Evolutionary conservation across 73 alveolate species (phyloP).

Genomic region (Tetrahymena borealis): DNA sequence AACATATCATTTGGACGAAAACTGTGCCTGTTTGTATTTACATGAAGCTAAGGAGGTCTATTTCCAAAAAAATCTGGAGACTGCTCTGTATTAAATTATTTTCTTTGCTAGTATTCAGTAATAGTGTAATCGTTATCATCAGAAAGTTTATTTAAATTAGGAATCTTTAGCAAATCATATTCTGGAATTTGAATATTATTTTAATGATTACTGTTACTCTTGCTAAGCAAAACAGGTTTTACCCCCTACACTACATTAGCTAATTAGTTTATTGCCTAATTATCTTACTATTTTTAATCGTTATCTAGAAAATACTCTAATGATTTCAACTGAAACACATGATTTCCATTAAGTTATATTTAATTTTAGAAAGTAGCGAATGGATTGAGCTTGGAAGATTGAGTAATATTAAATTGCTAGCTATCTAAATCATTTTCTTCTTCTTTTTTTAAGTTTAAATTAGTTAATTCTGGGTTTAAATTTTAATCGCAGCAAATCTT

Average conservation of each 20-base stretch:
- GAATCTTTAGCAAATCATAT: no score
- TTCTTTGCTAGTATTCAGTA: no score
- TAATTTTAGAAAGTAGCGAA: not conserved
- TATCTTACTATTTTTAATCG: not conserved
- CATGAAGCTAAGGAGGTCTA: not conserved
- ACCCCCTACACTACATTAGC: no score
- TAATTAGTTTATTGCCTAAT: no score
- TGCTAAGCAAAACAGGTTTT: no score
- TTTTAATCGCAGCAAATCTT: not conserved
- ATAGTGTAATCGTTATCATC: no score
- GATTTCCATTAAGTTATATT: not conserved
- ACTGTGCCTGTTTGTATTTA: no score
- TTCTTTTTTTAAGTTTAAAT: not conserved
- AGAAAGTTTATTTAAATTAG: no score
- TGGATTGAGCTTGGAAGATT: not conserved
- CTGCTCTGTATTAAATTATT: no score
- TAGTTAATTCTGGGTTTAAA: not conserved
- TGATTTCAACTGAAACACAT: not conserved
- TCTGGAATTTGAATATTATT: no score
- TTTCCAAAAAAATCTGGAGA: no score
- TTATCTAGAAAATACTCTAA: not conserved
- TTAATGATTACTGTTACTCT: no score
- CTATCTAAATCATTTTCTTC: not conserved
- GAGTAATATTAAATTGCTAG: not conserved
- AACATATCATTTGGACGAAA: not conserved